Evolutionary conservation across 23 red algal genomes (phyloP).

Genomic region (Chondrus crispus): DNA sequence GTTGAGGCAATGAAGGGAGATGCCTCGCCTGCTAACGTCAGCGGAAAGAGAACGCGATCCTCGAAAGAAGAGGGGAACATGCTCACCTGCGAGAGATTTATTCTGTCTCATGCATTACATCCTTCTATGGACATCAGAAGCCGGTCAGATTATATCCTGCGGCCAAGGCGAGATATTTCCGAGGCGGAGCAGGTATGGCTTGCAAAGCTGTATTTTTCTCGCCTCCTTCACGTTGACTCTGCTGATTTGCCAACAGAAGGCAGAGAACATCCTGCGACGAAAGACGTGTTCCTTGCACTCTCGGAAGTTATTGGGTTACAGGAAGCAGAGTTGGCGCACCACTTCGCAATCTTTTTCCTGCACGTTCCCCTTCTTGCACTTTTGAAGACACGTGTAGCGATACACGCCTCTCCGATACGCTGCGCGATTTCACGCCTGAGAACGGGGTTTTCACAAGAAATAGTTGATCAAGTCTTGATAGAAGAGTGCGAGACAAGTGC

Average conservation of each 20-base stretch:
- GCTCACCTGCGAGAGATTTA: constrained; percentile 63
- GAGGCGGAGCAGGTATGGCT: constrained; percentile 43
- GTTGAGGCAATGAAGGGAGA: constrained; percentile 20
- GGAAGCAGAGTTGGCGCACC: constrained; percentile 26
- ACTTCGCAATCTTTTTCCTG: constrained; percentile 63
- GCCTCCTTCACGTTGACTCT: constrained; percentile 42
- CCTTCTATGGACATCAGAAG: constrained; percentile 27
- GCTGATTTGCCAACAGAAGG: constrained; percentile 16
- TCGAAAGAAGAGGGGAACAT: constrained; percentile 6
- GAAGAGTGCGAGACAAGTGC: constrained; percentile 43
- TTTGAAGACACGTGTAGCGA: constrained; percentile 38
- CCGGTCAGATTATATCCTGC: constrained; percentile 28
- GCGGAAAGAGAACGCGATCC: not conserved
- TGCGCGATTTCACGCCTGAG: constrained; percentile 28
- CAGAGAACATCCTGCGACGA: constrained; percentile 25
- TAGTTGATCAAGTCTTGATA: constrained; percentile 41
- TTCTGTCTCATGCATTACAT: constrained; percentile 37
- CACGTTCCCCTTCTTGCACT: constrained; percentile 10
- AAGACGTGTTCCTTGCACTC: constrained; percentile 47
- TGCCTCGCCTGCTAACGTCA: not conserved
- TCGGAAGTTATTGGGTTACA: constrained; percentile 13
- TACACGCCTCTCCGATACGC: constrained; percentile 45
- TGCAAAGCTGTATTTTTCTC: constrained; percentile 51
- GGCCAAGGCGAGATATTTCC: constrained; percentile 34
- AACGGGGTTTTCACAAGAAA: not conserved